Base-by-base conservation (phyloP, 345 rosid genomes). In the Erysimum cheiranthoides region DNA sequence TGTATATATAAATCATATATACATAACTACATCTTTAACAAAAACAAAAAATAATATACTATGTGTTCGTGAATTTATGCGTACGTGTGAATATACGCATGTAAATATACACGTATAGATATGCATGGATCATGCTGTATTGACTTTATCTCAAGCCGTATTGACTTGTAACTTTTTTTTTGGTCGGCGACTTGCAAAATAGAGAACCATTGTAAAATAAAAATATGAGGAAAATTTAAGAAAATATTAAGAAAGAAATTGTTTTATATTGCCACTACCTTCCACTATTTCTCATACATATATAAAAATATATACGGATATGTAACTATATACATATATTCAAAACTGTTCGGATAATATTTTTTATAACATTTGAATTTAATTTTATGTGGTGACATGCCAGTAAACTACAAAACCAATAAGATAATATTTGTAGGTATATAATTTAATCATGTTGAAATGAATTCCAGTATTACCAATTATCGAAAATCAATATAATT, bases 101-200 rank as follows among this genome's bases (percentile, higher is more conserved):
- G n/a, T 16, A 10, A 12, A 43, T 62, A 5, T 34, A 8, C 8
- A 30, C 0, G 2, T 58, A 43, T 31, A 73, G 27, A 18, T 30
- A 34, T 64, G 38, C 57, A 70, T 68, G 38, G 47, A 53, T 73
- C 43, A 62, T 50, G 40, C 39, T 11, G 40, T 11, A 6, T 51
- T 61, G 76, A 50, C 60, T 51, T 35, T 18, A 8, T 35, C 36
- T 35, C 38, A 13, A 11, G 21, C 42, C 25, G 32, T 50, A 50
- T 60, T 71, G 60, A 60, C 68, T 71, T 59, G 10, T 17, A 11
- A 31, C 21, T 31, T 31, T 30, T 31, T 6, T 53, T 14, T 47
- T 13, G 12, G 36, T 56, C 18, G 16, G 9, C 53, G 61, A 50
- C 61, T 67, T 50, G 25, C 10, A 9, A n/a, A 56, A 4, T 8